A percentile compares a stretch with the other conserved stretches of the same genome.
Conservation (phyloP, 768 basidiomycete genomes). For the Suillus sp. region DNA sequence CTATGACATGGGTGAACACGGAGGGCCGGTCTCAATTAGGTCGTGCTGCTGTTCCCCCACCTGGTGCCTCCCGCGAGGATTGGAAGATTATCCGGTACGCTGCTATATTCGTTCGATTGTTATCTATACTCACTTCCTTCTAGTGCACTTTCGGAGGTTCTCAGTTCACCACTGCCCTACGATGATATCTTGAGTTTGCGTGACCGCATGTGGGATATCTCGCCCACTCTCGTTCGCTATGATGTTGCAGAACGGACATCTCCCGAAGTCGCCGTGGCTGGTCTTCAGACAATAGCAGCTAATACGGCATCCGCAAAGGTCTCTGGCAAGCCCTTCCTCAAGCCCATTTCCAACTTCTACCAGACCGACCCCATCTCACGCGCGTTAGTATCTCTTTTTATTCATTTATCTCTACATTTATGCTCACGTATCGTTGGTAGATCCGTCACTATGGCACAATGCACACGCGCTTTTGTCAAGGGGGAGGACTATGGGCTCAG, state of each 20-base stretch:
- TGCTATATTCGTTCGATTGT: background rate
- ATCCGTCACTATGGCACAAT: constrained; percentile 96
- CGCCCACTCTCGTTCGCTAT: constrained; percentile 86
- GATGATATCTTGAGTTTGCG: constrained; percentile 82
- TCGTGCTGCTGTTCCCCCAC: constrained; percentile 88
- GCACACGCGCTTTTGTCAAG: constrained; percentile 83
- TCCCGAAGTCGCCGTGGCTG: constrained; percentile 65
- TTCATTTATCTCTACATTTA: constrained; percentile 9
- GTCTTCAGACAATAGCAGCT: constrained; percentile 60
- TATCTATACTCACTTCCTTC: background rate
- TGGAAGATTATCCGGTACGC: constrained; percentile 93
- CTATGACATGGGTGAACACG: constrained; percentile 93
- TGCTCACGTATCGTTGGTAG: constrained; percentile 36
- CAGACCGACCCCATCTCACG: constrained; percentile 94
- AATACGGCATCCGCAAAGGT: constrained; percentile 56
- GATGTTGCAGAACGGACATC: constrained; percentile 81
- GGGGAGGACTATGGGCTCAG: constrained; percentile 64
- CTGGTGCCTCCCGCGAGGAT: constrained; percentile 94
- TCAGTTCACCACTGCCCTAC: constrained; percentile 83
- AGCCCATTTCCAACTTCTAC: constrained; percentile 92
- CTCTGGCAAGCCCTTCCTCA: constrained; percentile 63
- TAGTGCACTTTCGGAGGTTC: constrained; percentile 87
- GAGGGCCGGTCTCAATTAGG: constrained; percentile 93
- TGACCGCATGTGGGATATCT: constrained; percentile 96
- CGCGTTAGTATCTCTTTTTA: constrained; percentile 59